phyloP scores from a whole-genome alignment of 257 asterid species.

The Scutellaria baicalensis region DNA sequence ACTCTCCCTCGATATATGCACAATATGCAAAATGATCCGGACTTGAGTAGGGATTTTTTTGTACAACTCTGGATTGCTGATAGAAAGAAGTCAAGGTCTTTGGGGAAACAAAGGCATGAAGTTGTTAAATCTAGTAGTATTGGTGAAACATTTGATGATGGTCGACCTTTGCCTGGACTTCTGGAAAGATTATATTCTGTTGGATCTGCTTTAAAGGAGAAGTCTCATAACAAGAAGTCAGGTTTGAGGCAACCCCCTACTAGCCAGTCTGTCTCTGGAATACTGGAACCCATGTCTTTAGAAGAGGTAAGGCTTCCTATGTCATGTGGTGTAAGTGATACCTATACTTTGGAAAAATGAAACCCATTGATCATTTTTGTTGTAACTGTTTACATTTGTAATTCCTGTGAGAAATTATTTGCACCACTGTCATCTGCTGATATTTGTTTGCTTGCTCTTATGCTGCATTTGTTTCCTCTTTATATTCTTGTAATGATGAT shows the following conservation, averaged over 20 bases:
- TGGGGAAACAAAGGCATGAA: slow-evolving; percentile 27
- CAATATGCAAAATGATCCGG: slow-evolving; percentile 30
- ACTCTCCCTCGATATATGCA: slow-evolving; percentile 33
- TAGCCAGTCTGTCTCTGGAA: slow-evolving; percentile 78
- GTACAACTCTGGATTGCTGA: slow-evolving; percentile 72
- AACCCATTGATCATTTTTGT: background rate
- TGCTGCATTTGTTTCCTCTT: background rate
- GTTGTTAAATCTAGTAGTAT: slow-evolving; percentile 14
- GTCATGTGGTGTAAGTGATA: background rate
- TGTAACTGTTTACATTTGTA: background rate
- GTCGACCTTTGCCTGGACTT: slow-evolving; percentile 17
- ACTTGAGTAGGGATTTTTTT: slow-evolving; percentile 66
- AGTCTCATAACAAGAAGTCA: slow-evolving; percentile 35
- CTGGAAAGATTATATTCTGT: slow-evolving; percentile 42
- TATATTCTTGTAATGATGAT: background rate
- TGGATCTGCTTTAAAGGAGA: slow-evolving; percentile 27
- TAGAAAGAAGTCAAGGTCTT: slow-evolving; percentile 32
- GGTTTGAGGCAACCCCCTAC: slow-evolving; percentile 61
- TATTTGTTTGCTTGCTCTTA: background rate
- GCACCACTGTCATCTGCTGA: background rate
- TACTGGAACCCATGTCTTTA: slow-evolving; percentile 55
- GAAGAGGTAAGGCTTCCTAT: slow-evolving; percentile 63
- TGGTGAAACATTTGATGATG: slow-evolving; percentile 19
- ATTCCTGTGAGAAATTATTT: background rate
- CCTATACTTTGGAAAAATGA: background rate